Conservation (phyloP, 345 rosid genomes). For the Zanthoxylum bungeanum region DNA sequence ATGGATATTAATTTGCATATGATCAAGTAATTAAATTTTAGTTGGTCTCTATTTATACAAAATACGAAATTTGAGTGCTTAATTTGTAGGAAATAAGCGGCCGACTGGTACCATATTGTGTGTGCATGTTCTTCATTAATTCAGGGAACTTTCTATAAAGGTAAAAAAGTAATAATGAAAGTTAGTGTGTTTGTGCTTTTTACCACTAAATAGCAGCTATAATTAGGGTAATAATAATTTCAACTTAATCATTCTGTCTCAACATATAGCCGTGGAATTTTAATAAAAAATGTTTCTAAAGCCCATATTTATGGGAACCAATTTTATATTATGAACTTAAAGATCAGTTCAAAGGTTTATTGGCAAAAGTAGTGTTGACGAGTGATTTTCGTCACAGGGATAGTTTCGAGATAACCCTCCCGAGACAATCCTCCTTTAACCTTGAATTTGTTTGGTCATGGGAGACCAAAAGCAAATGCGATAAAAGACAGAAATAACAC, state of each 20-base stretch:
- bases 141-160: conserved; percentile 16
- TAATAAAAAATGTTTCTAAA: too few relatives aligned
- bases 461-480: too few relatives aligned
- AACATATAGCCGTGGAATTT: too few relatives aligned
- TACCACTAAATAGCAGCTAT: not conserved
- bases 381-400: too few relatives aligned
- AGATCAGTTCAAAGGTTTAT: not conserved
- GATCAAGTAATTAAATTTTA: too few relatives aligned
- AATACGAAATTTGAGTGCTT: not conserved
- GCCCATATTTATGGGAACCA: conserved; percentile 25
- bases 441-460: too few relatives aligned
- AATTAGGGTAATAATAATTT: conserved; percentile 18
- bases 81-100: not conserved
- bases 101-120: not conserved
- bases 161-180: not conserved
- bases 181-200: conserved; percentile 18
- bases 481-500: too few relatives aligned
- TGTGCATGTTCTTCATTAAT: not conserved
- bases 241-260: conserved; percentile 44
- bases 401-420: too few relatives aligned
- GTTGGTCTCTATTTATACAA: conserved; percentile 14
- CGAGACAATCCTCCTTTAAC: too few relatives aligned
- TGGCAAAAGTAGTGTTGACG: not conserved
- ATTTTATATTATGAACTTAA: conserved; percentile 1
- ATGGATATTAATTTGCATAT: too few relatives aligned